Percentiles rank a stretch among this genome's conserved stretches.
phyloP scores from a whole-genome alignment of 2,329 filamentous ascomycete species.

The Zasmidium citrigriseum region DNA sequence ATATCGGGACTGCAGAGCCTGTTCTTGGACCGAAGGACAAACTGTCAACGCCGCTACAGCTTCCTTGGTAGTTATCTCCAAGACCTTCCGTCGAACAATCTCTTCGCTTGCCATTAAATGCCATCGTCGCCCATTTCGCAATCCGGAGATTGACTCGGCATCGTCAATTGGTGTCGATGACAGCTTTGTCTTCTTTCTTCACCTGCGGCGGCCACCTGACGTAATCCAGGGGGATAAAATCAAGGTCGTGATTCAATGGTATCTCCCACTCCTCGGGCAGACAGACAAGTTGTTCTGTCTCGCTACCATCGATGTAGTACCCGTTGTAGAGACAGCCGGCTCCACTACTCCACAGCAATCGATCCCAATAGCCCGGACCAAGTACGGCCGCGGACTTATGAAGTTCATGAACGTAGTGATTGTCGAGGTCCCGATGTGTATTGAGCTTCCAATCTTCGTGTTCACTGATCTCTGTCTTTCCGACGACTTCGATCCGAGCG shows the following conservation, averaged over 20 bases:
- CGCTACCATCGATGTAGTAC: not conserved
- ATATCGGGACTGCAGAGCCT: slow-evolving; percentile 68
- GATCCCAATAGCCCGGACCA: too few relatives aligned
- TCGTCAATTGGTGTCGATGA: too few relatives aligned
- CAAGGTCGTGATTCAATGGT: not conserved
- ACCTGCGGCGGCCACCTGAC: slow-evolving; percentile 1
- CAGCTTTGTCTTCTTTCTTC: too few relatives aligned
- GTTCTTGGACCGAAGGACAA: slow-evolving; percentile 59
- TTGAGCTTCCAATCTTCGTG: not conserved
- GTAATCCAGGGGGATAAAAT: slow-evolving; percentile 3
- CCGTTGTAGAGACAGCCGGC: slow-evolving; percentile 5
- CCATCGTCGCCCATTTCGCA: too few relatives aligned
- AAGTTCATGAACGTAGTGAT: not conserved
- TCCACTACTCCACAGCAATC: not conserved
- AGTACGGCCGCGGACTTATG: too few relatives aligned
- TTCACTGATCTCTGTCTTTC: not conserved
- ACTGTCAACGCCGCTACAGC: slow-evolving; percentile 63
- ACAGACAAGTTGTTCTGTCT: slow-evolving; percentile 5
- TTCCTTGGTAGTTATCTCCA: slow-evolving; percentile 67
- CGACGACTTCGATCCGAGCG: slow-evolving; percentile 1
- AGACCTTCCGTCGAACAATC: too few relatives aligned
- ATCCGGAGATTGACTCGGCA: too few relatives aligned
- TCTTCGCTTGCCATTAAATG: too few relatives aligned
- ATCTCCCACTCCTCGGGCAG: slow-evolving; percentile 11
- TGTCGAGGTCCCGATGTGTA: not conserved